Conservation (phyloP, 768 basidiomycete species). For the Leccinellum rugosiceps region DNA sequence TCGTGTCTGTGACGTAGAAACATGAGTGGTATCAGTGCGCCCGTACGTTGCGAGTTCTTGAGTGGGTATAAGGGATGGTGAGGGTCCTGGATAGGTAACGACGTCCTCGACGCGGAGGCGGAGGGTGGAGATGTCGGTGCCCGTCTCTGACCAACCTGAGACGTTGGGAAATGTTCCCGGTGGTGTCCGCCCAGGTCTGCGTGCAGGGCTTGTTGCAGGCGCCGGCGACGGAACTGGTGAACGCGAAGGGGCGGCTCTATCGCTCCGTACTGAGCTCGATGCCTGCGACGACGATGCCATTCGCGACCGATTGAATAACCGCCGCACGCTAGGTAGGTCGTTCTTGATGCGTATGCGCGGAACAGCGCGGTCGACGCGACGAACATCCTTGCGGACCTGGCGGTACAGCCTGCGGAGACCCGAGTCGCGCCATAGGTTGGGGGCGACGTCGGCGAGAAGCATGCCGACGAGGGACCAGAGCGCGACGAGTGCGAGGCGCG, state of each 20-base stretch:
- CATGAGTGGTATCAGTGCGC: slow-evolving; percentile 12
- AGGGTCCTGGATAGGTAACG: slow-evolving; percentile 17
- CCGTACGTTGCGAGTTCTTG: slow-evolving; percentile 13
- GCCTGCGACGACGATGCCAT: slow-evolving; percentile 11
- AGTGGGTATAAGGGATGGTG: slow-evolving; percentile 28
- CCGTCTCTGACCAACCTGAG: slow-evolving; percentile 33
- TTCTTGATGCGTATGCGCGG: slow-evolving; percentile 32
- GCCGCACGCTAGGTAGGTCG: slow-evolving; percentile 28
- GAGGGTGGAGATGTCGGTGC: slow-evolving; percentile 20
- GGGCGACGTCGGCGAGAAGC: slow-evolving; percentile 50
- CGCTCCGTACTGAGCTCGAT: slow-evolving; percentile 28
- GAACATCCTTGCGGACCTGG: slow-evolving; percentile 34
- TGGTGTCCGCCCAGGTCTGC: slow-evolving; percentile 25
- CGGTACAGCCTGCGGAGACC: slow-evolving; percentile 38
- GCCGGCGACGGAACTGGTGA: slow-evolving; percentile 19
- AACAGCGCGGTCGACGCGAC: slow-evolving; percentile 29
- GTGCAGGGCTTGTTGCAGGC: slow-evolving; percentile 15
- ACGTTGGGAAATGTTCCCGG: slow-evolving; percentile 27
- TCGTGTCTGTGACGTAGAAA: slow-evolving; percentile 4
- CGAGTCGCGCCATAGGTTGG: slow-evolving; percentile 44
- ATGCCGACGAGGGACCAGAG: slow-evolving; percentile 54
- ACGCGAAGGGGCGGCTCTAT: slow-evolving; percentile 28
- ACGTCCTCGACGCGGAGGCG: slow-evolving; percentile 10
- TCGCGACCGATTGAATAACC: slow-evolving; percentile 22
- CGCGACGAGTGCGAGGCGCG: slow-evolving; percentile 43